A percentile compares a stretch with the other conserved stretches of the same genome.
Evolutionary conservation across 768 basidiomycete species (phyloP).

Genomic region (Kondoa subrosea): DNA sequence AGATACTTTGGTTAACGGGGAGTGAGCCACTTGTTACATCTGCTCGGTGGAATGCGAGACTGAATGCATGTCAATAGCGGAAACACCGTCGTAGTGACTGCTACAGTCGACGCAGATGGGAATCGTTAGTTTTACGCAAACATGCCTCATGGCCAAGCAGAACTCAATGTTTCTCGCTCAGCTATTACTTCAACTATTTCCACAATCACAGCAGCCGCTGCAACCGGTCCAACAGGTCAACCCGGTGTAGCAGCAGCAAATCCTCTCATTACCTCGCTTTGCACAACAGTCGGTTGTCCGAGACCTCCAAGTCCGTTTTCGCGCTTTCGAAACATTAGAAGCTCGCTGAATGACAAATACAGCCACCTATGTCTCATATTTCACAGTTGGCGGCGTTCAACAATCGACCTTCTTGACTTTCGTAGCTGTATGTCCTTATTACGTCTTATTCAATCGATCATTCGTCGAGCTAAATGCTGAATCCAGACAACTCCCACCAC

Average conservation of each 20-base stretch:
- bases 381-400: conserved; percentile 2
- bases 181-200: background rate
- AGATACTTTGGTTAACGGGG: background rate
- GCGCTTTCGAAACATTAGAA: background rate
- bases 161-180: background rate
- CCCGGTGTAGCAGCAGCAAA: background rate
- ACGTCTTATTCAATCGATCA: background rate
- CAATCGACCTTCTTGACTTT: background rate
- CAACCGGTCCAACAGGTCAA: background rate
- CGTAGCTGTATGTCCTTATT: background rate
- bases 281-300: background rate
- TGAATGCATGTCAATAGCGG: background rate
- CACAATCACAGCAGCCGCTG: background rate
- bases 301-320: background rate
- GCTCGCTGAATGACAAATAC: background rate
- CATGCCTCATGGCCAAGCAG: background rate
- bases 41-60: background rate
- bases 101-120: background rate
- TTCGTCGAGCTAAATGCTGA: background rate
- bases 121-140: background rate
- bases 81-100: conserved; percentile 1
- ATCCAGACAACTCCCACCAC: background rate
- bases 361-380: conserved; percentile 2
- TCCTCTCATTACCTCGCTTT: background rate
- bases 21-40: background rate